A percentile compares a stretch with the other conserved stretches of the same genome.
These are phyloP conservation scores for Penicillium longicatenatum DNA, from an alignment of 495 filamentous ascomycete genomes.

Conservation along the genomic window DNA sequence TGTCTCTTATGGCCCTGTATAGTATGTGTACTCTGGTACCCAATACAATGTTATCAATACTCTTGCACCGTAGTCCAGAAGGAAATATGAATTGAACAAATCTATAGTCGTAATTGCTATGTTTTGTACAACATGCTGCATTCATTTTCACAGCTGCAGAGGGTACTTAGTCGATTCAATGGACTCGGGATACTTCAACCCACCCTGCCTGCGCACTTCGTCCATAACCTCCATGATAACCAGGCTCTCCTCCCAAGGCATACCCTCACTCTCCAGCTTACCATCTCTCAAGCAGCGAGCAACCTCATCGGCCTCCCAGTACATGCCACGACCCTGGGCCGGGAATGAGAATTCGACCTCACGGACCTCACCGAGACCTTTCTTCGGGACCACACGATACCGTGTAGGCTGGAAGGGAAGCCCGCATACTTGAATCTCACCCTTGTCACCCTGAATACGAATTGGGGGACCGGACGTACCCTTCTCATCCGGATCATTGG, in stretches of 20 bases:
- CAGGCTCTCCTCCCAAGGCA: conserved; percentile 82
- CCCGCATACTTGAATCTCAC: conserved; percentile 82
- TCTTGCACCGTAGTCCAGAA: neutral
- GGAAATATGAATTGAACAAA: neutral
- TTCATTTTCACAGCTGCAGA: conserved; percentile 38
- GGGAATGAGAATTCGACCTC: conserved; percentile 67
- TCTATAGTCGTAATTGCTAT: neutral
- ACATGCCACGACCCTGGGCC: conserved; percentile 78
- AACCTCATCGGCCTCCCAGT: conserved; percentile 93
- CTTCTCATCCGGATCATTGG: conserved; percentile 65
- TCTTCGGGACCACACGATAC: conserved; percentile 59
- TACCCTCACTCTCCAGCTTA: conserved; percentile 70
- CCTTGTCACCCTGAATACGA: conserved; percentile 81
- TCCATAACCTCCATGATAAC: conserved; percentile 96
- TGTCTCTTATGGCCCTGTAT: conserved; percentile 29
- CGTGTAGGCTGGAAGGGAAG: conserved; percentile 69
- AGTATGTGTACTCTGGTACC: conserved; percentile 32
- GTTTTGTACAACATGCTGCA: neutral
- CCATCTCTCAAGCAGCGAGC: conserved; percentile 83
- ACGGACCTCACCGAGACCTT: conserved; percentile 49
- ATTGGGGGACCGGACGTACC: conserved; percentile 65
- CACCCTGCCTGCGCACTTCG: conserved; percentile 75
- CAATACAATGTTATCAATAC: conserved; percentile 19
- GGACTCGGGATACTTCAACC: conserved; percentile 73
- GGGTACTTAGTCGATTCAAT: conserved; percentile 79